These are phyloP conservation scores for Podila minutissima DNA, from an alignment of 192 early-diverging fungal species.

Conservation along the genomic window DNA sequence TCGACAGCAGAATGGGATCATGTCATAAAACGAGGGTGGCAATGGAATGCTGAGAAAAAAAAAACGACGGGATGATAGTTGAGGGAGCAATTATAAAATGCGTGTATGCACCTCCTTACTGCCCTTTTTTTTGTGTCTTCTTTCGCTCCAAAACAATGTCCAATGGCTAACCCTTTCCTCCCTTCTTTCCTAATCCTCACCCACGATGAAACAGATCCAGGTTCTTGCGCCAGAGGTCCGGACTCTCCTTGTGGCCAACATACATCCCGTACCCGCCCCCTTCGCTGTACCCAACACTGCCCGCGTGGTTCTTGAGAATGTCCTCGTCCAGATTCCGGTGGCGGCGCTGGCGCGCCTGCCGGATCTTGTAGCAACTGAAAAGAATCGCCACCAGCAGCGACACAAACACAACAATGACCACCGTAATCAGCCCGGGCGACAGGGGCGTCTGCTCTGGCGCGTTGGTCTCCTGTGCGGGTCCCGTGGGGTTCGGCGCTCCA, in stretches of 20 bases:
- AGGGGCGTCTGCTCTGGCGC: background rate
- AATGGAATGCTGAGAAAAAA: too few species aligned
- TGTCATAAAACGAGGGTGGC: too few species aligned
- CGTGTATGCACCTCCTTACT: background rate
- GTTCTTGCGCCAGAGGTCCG: conserved; percentile 41
- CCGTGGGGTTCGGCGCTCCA: background rate
- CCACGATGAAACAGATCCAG: conserved; percentile 44
- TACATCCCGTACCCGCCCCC: conserved; percentile 46
- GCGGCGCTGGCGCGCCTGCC: conserved; percentile 15
- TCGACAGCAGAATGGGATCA: too few species aligned
- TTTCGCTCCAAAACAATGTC: background rate
- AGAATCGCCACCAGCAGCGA: conserved; percentile 11
- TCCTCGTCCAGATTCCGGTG: conserved; percentile 37
- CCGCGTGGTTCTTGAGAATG: conserved; percentile 39
- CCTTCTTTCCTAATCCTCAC: background rate
- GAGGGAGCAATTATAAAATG: background rate
- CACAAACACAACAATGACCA: conserved; percentile 10
- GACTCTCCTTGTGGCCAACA: conserved; percentile 19
- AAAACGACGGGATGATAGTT: too few species aligned
- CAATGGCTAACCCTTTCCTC: too few species aligned
- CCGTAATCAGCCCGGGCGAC: conserved; percentile 22
- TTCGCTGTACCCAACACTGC: conserved; percentile 32
- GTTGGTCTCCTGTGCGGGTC: background rate
- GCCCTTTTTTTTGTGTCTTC: background rate
- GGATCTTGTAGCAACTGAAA: conserved; percentile 37